Evolutionary conservation across 2,329 filamentous ascomycete species (phyloP).

Genomic region (Colletotrichum siamense): DNA sequence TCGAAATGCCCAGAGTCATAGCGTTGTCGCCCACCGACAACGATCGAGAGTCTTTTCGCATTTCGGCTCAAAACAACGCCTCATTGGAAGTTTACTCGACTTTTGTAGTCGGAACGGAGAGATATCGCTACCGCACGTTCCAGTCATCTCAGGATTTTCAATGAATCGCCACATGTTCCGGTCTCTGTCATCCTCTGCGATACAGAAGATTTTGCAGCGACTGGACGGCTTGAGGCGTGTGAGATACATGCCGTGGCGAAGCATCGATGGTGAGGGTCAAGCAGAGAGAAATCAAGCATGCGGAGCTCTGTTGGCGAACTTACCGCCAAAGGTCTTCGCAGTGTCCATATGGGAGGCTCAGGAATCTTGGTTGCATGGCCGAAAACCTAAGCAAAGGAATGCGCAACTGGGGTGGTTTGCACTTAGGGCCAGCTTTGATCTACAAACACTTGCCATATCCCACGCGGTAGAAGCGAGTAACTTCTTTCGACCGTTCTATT

Average conservation of each 20-base stretch:
- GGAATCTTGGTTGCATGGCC: background rate
- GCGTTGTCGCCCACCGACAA: background rate
- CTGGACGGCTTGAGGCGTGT: background rate
- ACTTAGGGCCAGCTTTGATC: background rate
- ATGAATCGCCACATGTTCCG: background rate
- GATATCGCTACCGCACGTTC: background rate
- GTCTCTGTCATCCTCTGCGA: background rate
- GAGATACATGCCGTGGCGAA: background rate
- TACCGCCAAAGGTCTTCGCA: background rate
- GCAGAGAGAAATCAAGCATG: background rate
- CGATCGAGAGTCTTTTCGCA: background rate
- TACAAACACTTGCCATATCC: background rate
- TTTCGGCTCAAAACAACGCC: background rate
- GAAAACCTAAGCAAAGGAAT: background rate
- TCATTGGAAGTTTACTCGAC: background rate
- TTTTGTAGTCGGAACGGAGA: background rate
- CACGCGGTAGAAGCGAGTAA: background rate
- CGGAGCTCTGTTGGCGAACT: background rate
- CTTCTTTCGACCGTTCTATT: background rate
- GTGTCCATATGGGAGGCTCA: background rate
- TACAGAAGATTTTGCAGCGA: background rate
- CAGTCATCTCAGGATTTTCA: background rate
- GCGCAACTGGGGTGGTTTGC: background rate
- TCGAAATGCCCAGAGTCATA: no score
- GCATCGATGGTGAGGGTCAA: background rate